Conservation (phyloP, 345 rosid genomes). For the Syzygium grande region DNA sequence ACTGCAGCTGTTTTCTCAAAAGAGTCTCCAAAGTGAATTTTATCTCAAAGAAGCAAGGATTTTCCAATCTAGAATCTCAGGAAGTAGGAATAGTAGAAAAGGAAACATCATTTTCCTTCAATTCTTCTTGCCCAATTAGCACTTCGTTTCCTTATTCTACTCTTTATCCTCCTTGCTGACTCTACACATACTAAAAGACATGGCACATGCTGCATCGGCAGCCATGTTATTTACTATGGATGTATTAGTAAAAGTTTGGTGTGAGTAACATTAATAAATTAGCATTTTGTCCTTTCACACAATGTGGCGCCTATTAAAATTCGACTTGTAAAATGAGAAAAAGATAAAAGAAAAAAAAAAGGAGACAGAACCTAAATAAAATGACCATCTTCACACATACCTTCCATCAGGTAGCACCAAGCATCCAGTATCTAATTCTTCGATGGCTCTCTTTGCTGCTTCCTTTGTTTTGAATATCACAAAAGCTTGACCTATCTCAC, state of each 20-base stretch:
- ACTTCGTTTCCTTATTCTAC: not conserved
- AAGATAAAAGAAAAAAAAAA: not conserved
- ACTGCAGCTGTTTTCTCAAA: not conserved
- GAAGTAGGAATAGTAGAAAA: not conserved
- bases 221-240: not conserved
- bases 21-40: not conserved
- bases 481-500: constrained; percentile 60
- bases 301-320: not conserved
- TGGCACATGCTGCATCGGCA: not conserved
- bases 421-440: constrained; percentile 48
- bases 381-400: constrained; percentile 19
- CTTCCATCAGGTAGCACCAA: constrained; percentile 71
- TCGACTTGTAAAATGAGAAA: not conserved
- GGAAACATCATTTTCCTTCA: not conserved
- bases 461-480: constrained; percentile 59
- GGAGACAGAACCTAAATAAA: not conserved
- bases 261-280: not conserved
- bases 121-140: not conserved
- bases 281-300: not conserved
- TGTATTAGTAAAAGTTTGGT: not conserved
- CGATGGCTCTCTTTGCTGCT: constrained; percentile 44
- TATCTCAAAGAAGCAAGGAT: not conserved
- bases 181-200: not conserved
- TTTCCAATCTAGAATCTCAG: not conserved
- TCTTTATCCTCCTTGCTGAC: not conserved